phyloP scores from a whole-genome alignment of 169 alveolate species.

The Cryptosporidium viatorum region DNA sequence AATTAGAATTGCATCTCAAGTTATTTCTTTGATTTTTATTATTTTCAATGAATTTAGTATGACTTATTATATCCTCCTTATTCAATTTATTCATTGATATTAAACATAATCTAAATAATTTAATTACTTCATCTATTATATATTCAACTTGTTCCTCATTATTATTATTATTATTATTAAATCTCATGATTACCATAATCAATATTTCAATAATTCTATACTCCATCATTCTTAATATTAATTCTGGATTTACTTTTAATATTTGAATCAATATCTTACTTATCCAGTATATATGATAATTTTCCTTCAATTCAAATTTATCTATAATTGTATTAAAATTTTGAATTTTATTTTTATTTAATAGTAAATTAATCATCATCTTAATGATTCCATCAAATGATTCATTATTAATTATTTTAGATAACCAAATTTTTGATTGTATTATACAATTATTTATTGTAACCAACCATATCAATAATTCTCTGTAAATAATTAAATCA shows the following conservation, averaged over 20 bases:
- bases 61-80: not conserved
- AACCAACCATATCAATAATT: slow-evolving; percentile 34
- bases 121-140: slow-evolving; percentile 16
- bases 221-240: slow-evolving; percentile 17
- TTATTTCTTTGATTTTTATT: not conserved
- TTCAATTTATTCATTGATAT: not conserved
- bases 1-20: slow-evolving; percentile 1
- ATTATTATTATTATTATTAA: not conserved
- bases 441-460: slow-evolving; percentile 58
- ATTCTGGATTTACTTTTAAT: not conserved
- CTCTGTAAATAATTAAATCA: slow-evolving; percentile 24
- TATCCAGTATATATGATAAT: slow-evolving; percentile 57
- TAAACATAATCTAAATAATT: slow-evolving; percentile 7
- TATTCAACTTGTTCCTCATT: not conserved
- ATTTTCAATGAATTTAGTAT: not conserved
- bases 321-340: not conserved
- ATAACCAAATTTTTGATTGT: slow-evolving; percentile 44
- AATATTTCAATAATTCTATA: slow-evolving; percentile 32
- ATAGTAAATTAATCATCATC: not conserved
- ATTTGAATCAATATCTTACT: slow-evolving; percentile 20
- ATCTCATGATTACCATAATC: slow-evolving; percentile 18
- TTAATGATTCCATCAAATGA: not conserved
- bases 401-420: slow-evolving; percentile 2
- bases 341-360: slow-evolving; percentile 1
- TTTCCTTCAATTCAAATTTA: not conserved